Percentiles rank a stretch among this genome's conserved stretches.
Conservation (phyloP, 805 yeast genomes). For the Lachancea lanzarotensis region DNA sequence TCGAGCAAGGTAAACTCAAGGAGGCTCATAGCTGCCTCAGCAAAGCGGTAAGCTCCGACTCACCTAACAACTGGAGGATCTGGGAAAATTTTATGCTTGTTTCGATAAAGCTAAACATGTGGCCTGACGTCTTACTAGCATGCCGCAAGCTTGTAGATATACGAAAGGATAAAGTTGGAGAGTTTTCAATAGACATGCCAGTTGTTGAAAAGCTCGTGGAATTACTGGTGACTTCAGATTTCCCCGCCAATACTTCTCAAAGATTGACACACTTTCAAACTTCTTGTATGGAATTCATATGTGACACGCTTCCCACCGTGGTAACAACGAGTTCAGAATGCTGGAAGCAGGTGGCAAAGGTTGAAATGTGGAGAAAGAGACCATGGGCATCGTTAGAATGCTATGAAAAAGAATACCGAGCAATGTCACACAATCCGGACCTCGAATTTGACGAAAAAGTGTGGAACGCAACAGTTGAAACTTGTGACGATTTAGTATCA, state of each 20-base stretch:
- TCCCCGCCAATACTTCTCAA: conserved; percentile 34
- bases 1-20: conserved; percentile 53
- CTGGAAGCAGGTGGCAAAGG: conserved; percentile 81
- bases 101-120: conserved; percentile 73
- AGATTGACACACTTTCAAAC: conserved; percentile 57
- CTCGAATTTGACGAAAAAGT: conserved; percentile 50
- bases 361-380: conserved; percentile 75
- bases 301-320: conserved; percentile 59
- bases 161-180: conserved; percentile 51
- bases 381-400: conserved; percentile 88
- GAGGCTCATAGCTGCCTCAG: conserved; percentile 84
- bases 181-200: conserved; percentile 64
- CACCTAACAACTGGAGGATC: conserved; percentile 75
- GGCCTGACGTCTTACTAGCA: conserved; percentile 83
- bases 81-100: conserved; percentile 84
- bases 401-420: conserved; percentile 80
- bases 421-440: conserved; percentile 57
- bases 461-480: conserved; percentile 77
- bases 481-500: conserved; percentile 70
- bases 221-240: conserved; percentile 48
- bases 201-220: conserved; percentile 69
- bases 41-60: conserved; percentile 68
- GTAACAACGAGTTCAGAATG: conserved; percentile 54
- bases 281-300: conserved; percentile 64
- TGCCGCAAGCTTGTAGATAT: conserved; percentile 55